Conservation (phyloP, 805 yeast species). For the Metschnikowia orientalis region DNA sequence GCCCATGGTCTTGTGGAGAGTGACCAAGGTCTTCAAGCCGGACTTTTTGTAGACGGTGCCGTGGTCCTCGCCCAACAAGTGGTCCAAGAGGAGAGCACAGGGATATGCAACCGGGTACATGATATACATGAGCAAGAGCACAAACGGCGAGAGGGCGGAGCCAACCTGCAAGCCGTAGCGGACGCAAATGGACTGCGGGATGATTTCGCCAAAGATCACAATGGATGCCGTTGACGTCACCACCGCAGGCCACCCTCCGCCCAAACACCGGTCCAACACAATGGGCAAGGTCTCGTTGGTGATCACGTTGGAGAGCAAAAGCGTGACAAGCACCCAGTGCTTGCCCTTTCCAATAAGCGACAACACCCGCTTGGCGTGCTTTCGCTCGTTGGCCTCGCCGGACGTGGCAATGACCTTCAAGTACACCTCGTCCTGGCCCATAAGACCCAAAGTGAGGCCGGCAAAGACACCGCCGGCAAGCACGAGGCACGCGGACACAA, state of each 20-base stretch:
- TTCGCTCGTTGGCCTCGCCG: conserved; percentile 71
- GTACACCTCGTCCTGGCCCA: conserved; percentile 98
- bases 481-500: conserved; percentile 57
- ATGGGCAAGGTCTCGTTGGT: conserved; percentile 94
- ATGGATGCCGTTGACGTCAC: conserved; percentile 88
- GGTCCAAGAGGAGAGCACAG: conserved; percentile 73
- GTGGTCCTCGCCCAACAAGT: conserved; percentile 87
- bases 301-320: conserved; percentile 79
- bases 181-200: conserved; percentile 91
- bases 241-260: conserved; percentile 98
- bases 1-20: conserved; percentile 91
- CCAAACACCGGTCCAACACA: conserved; percentile 84
- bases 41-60: conserved; percentile 91
- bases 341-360: conserved; percentile 73
- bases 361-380: conserved; percentile 68
- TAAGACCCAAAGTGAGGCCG: conserved; percentile 87
- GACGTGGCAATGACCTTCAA: conserved; percentile 82
- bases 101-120: conserved; percentile 95
- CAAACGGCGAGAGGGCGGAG: conserved; percentile 86
- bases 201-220: conserved; percentile 92
- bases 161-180: conserved; percentile 91
- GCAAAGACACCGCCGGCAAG: conserved; percentile 87
- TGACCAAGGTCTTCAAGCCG: conserved; percentile 89
- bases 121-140: conserved; percentile 73
- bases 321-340: conserved; percentile 93